phyloP scores from a whole-genome alignment of 768 basidiomycete genomes.

The Tulasnella sp. region DNA sequence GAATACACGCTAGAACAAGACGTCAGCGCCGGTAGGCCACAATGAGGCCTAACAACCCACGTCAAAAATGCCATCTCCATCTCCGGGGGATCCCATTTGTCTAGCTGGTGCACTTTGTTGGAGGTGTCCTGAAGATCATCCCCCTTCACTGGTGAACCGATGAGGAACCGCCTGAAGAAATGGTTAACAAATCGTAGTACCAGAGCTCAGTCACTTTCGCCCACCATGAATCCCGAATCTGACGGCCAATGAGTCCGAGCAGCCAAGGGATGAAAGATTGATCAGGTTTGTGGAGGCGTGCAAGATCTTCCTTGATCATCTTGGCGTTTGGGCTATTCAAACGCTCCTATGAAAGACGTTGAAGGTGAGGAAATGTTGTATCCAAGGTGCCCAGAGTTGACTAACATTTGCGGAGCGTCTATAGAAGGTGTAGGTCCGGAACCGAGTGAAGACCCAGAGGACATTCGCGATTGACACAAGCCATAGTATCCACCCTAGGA shows the following conservation, averaged over 20 bases:
- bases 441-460: slow-evolving; percentile 25
- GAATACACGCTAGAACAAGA: slow-evolving; percentile 55
- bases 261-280: neutral
- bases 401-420: slow-evolving; percentile 2
- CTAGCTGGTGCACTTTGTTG: slow-evolving; percentile 64
- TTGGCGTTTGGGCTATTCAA: slow-evolving; percentile 27
- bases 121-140: slow-evolving; percentile 38
- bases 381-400: neutral
- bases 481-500: slow-evolving; percentile 22
- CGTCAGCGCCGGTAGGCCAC: neutral
- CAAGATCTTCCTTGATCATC: slow-evolving; percentile 21
- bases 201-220: slow-evolving; percentile 31
- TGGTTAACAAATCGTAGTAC: slow-evolving; percentile 4
- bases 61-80: slow-evolving; percentile 63
- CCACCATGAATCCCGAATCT: slow-evolving; percentile 9
- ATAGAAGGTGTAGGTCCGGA: slow-evolving; percentile 22
- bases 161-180: slow-evolving; percentile 44
- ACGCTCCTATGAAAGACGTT: slow-evolving; percentile 9
- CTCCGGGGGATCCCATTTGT: slow-evolving; percentile 72
- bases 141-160: slow-evolving; percentile 43
- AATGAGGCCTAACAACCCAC: slow-evolving; percentile 27
- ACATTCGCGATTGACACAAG: slow-evolving; percentile 23
- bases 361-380: neutral
- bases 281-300: neutral
- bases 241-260: neutral